A percentile compares a stretch with the other conserved stretches of the same genome.
phyloP scores from a whole-genome alignment of 2,329 filamentous ascomycete genomes.

The Sporothrix dimorphospora region DNA sequence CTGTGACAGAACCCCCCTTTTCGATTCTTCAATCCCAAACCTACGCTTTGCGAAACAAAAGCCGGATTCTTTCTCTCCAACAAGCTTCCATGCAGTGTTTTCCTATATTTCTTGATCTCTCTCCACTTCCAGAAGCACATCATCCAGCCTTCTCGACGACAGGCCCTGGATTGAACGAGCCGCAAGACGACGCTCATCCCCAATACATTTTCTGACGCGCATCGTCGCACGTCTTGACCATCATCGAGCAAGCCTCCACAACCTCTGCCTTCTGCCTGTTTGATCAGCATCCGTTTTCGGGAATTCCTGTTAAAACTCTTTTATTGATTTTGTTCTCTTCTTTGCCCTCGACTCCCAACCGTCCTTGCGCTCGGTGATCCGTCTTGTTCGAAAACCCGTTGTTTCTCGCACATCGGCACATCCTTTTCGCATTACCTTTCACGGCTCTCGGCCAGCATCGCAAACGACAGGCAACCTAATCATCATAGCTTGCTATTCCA shows the following conservation, averaged over 20 bases:
- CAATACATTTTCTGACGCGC: slow-evolving; percentile 41
- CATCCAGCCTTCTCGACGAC: slow-evolving; percentile 40
- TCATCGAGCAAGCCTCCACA: slow-evolving; percentile 37
- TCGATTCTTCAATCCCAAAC: slow-evolving; percentile 39
- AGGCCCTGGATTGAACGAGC: slow-evolving; percentile 26
- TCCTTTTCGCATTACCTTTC: slow-evolving; percentile 24
- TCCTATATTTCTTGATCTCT: slow-evolving; percentile 26
- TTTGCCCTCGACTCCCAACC: slow-evolving; percentile 46
- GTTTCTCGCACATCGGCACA: slow-evolving; percentile 38
- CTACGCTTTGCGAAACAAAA: slow-evolving; percentile 27
- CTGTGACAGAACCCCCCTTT: slow-evolving; percentile 42
- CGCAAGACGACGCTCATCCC: slow-evolving; percentile 30
- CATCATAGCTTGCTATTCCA: slow-evolving; percentile 15
- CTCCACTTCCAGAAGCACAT: slow-evolving; percentile 43
- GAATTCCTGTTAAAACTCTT: slow-evolving; percentile 40
- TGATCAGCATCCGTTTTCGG: slow-evolving; percentile 41
- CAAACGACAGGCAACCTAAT: slow-evolving; percentile 13
- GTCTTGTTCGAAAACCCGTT: slow-evolving; percentile 45
- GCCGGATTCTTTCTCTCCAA: slow-evolving; percentile 22
- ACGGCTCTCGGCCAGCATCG: slow-evolving; percentile 25
- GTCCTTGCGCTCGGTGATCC: slow-evolving; percentile 33
- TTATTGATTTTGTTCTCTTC: slow-evolving; percentile 34
- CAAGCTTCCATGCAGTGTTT: slow-evolving; percentile 7
- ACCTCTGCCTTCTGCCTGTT: slow-evolving; percentile 39
- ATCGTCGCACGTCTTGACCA: slow-evolving; percentile 42